Evolutionary conservation across 2,329 filamentous ascomycete genomes (phyloP).

Genomic region (Nothopassalora personata): DNA sequence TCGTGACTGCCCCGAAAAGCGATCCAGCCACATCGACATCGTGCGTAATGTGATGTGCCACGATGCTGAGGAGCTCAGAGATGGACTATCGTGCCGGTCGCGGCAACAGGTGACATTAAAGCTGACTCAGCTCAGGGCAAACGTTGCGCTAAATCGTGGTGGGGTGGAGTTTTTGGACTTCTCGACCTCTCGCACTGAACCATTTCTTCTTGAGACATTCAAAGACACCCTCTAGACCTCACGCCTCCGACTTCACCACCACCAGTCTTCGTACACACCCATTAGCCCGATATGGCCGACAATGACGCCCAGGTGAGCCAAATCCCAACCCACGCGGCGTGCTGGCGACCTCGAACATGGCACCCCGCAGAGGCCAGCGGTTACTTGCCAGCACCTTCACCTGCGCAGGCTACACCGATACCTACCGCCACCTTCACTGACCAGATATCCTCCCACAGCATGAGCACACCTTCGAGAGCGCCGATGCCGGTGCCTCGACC

Average conservation of each 20-base stretch:
- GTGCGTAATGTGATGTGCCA: no score
- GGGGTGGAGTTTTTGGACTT: background rate
- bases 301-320: slow-evolving; percentile 57
- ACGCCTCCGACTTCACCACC: slow-evolving; percentile 25
- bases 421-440: slow-evolving; percentile 9
- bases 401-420: background rate
- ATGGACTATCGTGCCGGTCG: no score
- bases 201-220: slow-evolving; percentile 6
- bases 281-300: slow-evolving; percentile 55
- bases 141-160: background rate
- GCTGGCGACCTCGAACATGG: background rate
- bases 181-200: no score
- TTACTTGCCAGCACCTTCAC: background rate
- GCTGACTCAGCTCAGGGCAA: no score
- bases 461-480: slow-evolving; percentile 77
- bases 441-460: slow-evolving; percentile 35
- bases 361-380: background rate
- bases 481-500: slow-evolving; percentile 89
- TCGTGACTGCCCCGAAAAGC: slow-evolving; percentile 68
- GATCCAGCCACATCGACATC: slow-evolving; percentile 76
- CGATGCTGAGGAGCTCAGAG: background rate
- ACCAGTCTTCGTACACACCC: slow-evolving; percentile 32
- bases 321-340: background rate
- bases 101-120: background rate
- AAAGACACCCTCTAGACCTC: background rate